Base-by-base conservation (phyloP, 805 yeast genomes). In the Saturnispora diversa region DNA sequence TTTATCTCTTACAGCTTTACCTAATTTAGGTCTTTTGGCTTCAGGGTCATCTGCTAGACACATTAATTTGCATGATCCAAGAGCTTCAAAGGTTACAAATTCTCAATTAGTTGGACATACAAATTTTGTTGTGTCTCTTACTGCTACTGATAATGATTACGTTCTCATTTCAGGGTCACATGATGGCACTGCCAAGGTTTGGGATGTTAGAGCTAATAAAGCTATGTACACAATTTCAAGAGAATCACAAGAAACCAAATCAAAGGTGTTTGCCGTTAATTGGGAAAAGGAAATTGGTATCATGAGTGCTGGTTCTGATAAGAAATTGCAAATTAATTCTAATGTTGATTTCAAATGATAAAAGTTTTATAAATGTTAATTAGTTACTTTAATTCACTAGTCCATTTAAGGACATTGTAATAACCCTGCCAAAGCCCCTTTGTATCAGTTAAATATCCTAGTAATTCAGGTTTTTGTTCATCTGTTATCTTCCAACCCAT, bases 41-140 rank as follows among this genome's bases (percentile, higher is more conserved):
- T 76, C 90, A 43, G 98, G 98, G n/a, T 86, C 97, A 1, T 81
- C 95, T 10, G 97, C 97, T n/a, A 81, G 98, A 62, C 97, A 92
- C 62, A 88, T 92, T 48, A 80, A 87, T 40, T 68, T 92, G 46
- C 94, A 86, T 55, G 98, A 92, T 59, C 97, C 97, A 33, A 75
- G 98, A 58, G 69, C 80, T 2, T 71, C 77, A 6, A 72, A 80
- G 29, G 70, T 77, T 12, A 80, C 79, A 43, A 78, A 74, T 40
- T 66, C 71, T 35, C 94, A 87, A 60, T 70, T 92, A 39, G 68
- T 76, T 36, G 98, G 98, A 5, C 98, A 92, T 60, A 75, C 81
- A 32, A 90, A 88, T 62, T 88, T 92, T 57, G 97, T 92, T 28
- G 90, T 81, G 9, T 72, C 80, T 2, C 66, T 92, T 49, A 75